A percentile compares a stretch with the other conserved stretches of the same genome.
Evolutionary conservation across 1,284 basidiomycete genomes (phyloP).

Genomic region (Ganoderma boninense): DNA sequence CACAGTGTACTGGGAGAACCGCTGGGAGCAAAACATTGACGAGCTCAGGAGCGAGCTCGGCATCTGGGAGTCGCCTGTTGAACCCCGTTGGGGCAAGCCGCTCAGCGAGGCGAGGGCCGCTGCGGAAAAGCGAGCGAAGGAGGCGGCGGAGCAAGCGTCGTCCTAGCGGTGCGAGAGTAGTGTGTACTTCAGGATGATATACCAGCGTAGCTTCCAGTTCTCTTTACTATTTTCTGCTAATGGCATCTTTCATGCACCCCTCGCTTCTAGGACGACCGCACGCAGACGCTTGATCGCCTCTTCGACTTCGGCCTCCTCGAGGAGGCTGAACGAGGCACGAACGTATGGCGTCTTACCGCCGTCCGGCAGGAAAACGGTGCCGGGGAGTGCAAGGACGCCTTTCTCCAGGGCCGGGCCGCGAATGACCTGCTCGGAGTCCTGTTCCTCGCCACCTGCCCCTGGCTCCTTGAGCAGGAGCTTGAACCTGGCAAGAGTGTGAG

Average conservation of each 20-base stretch:
- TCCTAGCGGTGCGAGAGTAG: constrained; percentile 2
- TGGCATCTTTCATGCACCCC: constrained; percentile 17
- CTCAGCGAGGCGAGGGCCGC: constrained; percentile 62
- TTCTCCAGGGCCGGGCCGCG: constrained; percentile 80
- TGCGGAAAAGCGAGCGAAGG: constrained; percentile 37
- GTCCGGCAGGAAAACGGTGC: constrained; percentile 80
- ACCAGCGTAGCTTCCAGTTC: constrained; percentile 7
- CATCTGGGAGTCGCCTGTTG: constrained; percentile 77
- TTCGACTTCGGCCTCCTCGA: constrained; percentile 76
- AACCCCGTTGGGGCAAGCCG: constrained; percentile 68
- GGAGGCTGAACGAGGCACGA: constrained; percentile 82
- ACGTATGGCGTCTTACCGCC: constrained; percentile 77
- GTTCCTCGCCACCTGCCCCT: constrained; percentile 50
- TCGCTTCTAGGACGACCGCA: constrained; percentile 61
- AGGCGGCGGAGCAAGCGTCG: constrained; percentile 11
- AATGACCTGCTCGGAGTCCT: constrained; percentile 83
- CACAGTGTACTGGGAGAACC: constrained; percentile 94
- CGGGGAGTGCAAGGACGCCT: constrained; percentile 92
- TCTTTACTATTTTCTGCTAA: background rate
- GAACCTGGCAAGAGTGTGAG: constrained; percentile 59
- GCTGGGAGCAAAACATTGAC: constrained; percentile 87
- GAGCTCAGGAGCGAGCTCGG: constrained; percentile 87
- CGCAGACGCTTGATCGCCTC: constrained; percentile 78
- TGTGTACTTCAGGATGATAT: background rate
- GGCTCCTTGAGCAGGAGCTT: constrained; percentile 57